phyloP scores from a whole-genome alignment of 192 early-diverging fungal genomes.

The Coemansia sp. region DNA sequence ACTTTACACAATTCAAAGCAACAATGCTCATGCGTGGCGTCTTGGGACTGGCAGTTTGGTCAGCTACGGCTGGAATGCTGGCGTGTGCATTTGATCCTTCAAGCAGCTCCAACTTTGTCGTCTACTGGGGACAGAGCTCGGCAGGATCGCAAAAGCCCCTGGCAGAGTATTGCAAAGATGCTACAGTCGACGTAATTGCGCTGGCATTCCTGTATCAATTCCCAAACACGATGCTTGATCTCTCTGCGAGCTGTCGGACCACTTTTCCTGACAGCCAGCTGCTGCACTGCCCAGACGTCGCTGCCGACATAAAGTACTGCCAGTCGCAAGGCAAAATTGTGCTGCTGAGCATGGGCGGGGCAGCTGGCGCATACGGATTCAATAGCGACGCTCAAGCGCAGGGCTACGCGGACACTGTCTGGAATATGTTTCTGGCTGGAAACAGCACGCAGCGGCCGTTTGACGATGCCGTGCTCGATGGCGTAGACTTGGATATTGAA shows the following conservation, averaged over 20 bases:
- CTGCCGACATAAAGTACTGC: constrained; percentile 62
- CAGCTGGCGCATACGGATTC: constrained; percentile 60
- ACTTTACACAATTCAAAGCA: neutral
- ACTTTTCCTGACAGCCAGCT: constrained; percentile 56
- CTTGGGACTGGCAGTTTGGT: neutral
- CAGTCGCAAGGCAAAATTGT: constrained; percentile 62
- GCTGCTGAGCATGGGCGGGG: constrained; percentile 65
- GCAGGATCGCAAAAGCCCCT: constrained; percentile 47
- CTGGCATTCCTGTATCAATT: constrained; percentile 61
- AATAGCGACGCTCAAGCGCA: constrained; percentile 35
- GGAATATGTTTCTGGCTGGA: constrained; percentile 64
- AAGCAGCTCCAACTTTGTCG: constrained; percentile 45
- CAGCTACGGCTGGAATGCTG: neutral
- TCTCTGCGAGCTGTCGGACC: constrained; percentile 54
- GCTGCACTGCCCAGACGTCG: constrained; percentile 58
- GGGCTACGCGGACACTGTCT: constrained; percentile 57
- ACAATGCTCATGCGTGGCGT: neutral
- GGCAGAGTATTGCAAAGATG: constrained; percentile 60
- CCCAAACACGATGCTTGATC: constrained; percentile 56
- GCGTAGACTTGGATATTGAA: constrained; percentile 63
- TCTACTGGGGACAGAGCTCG: constrained; percentile 51
- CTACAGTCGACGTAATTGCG: constrained; percentile 57
- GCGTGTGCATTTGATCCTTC: constrained; percentile 20
- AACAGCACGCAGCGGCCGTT: constrained; percentile 57
- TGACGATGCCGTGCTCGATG: constrained; percentile 59